Base-by-base conservation (phyloP, 2,329 filamentous ascomycete species). In the Colletotrichum destructivum region DNA sequence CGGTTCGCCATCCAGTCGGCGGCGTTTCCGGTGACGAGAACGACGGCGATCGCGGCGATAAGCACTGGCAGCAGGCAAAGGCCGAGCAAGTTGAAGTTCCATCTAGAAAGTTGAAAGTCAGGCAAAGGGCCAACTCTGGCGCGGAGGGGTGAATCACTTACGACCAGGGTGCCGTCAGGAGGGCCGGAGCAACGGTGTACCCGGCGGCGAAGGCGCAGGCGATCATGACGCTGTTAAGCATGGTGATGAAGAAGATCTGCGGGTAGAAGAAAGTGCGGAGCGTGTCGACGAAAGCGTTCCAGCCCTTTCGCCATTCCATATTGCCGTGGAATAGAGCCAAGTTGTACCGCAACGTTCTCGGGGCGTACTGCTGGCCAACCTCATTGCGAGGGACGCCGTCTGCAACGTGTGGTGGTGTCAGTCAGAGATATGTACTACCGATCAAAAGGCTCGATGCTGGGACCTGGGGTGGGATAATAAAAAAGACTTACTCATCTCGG, bases 201-300 rank as follows among this genome's bases (percentile, higher is more conserved):
- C 74, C 73, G 26, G 76, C 75, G 4, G 79, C 77, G 18, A 77
- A 76, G 40, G 77, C 76, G 26, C 74, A 76, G 9, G 77, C 75
- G 61, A 82, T 75, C 68, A 82, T 76, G 18, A 76, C 76, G 35
- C 76, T 76, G 71, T 80, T 80, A 8, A 79, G 72, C 21, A 79
- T 62, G 1, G 80, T 76, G 12, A 76, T 75, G 76, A 80, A 83
- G 4, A 81, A 49, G 8, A 82, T 78, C 42, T 78, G 75, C 0
- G 81, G 81, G 65, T 81, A 79, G 18, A 81, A 60, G 4, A 77
- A 77, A 2, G 79, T 81, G 64, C 79, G 77, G 23, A 80, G 62
- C 11, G 78, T 78, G 60, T 80, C 74, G 7, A 78, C 52, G 63
- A 79, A 73, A 21, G 77, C 74, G 12, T 57, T 64, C 18, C 59